phyloP scores from a whole-genome alignment of 140 eudicot species.

The Erigeron philadelphicus region DNA sequence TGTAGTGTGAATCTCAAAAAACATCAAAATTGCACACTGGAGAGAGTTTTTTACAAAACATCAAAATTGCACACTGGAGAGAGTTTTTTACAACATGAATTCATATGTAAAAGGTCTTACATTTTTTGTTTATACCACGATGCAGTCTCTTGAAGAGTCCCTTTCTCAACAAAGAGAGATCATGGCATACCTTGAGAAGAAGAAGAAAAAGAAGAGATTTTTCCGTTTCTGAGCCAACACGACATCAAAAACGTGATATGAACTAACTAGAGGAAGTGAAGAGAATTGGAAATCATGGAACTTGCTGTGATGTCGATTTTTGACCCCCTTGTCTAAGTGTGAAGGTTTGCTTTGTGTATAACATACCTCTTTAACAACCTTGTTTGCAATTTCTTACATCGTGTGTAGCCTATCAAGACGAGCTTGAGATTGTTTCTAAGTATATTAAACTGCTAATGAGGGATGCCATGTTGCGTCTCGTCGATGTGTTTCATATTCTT shows the following conservation, averaged over 20 bases:
- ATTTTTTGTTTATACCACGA: neutral
- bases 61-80: neutral
- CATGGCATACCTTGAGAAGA: conserved; percentile 69
- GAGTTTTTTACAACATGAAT: neutral
- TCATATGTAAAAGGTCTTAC: neutral
- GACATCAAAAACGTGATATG: neutral
- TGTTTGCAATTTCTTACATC: conserved; percentile 19
- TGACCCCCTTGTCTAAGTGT: conserved; percentile 21
- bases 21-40: neutral
- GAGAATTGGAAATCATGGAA: conserved; percentile 13
- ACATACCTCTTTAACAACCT: conserved; percentile 1
- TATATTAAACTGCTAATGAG: conserved; percentile 13
- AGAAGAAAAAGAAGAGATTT: conserved; percentile 71
- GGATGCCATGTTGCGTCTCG: neutral
- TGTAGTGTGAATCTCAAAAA: neutral
- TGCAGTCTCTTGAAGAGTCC: conserved; percentile 77
- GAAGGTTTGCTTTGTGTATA: conserved; percentile 37
- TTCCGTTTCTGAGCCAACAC: conserved; percentile 45
- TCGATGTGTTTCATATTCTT: neutral
- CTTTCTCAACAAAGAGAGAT: conserved; percentile 57
- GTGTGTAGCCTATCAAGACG: conserved; percentile 18
- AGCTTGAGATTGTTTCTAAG: conserved; percentile 24
- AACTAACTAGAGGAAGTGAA: conserved; percentile 25
- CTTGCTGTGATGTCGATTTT: conserved; percentile 21
- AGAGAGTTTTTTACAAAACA: neutral